phyloP scores from a whole-genome alignment of 495 filamentous ascomycete genomes.

The Aspergillus campestris region DNA sequence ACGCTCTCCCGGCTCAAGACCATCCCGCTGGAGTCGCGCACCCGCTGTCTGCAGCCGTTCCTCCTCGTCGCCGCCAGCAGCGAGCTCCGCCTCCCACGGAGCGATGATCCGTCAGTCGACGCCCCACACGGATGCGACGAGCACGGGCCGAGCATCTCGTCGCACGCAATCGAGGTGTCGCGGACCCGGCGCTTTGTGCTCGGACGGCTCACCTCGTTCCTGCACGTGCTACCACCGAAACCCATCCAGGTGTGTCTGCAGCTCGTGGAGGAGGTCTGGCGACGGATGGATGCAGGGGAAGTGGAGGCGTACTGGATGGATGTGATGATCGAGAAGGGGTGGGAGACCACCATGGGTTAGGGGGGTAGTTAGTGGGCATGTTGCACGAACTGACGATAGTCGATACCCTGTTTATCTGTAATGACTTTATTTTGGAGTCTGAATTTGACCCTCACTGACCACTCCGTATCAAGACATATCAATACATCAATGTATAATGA shows the following conservation, averaged over 20 bases:
- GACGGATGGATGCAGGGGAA: conserved; percentile 36
- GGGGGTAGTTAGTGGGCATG: too few species aligned
- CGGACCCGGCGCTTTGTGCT: conserved; percentile 38
- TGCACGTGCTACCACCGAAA: conserved; percentile 44
- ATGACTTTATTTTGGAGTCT: conserved; percentile 2
- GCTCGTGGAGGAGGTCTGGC: conserved; percentile 45
- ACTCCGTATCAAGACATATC: background rate
- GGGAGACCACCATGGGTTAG: conserved; percentile 50
- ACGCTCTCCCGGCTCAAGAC: conserved; percentile 42
- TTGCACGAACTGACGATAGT: too few species aligned
- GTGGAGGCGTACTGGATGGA: conserved; percentile 44
- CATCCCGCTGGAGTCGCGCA: conserved; percentile 46
- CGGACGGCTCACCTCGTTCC: conserved; percentile 37
- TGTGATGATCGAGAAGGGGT: conserved; percentile 49
- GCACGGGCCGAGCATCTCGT: conserved; percentile 27
- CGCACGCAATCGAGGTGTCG: conserved; percentile 40
- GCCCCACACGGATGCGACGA: conserved; percentile 6
- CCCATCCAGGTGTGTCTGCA: conserved; percentile 41
- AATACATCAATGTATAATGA: conserved; percentile 1
- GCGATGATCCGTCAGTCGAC: conserved; percentile 7
- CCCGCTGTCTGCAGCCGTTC: conserved; percentile 47
- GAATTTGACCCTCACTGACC: background rate
- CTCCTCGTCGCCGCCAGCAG: conserved; percentile 42
- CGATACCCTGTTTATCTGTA: too few species aligned
- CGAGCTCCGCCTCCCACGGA: conserved; percentile 38